Evolutionary conservation across 441 rosid genomes (phyloP), one percentile per base, ranked within the genome.

Genomic region (Jatropha podagrica): DNA sequence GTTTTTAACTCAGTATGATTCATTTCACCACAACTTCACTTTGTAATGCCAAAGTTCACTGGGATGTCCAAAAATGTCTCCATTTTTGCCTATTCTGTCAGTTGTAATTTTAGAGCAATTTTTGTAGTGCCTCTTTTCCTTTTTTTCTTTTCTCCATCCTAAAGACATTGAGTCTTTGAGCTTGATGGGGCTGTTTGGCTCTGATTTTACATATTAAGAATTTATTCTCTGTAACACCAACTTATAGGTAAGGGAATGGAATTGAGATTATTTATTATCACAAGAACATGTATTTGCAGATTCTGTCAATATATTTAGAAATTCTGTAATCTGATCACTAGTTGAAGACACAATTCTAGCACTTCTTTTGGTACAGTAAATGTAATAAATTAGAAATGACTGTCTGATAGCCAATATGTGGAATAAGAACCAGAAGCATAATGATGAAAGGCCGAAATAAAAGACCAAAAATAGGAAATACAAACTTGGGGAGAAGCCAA

Each of bases 51-150:
- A 72, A 59, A n/a, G 42, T 68, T 60, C 62, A 13, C 15, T 23
- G 58, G 76, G 60, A 75, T 66, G 48, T 69, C 60, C 58, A 63
- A 9, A 63, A 9, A 78, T 38, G 74, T 67, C 54, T 58, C 78
- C 69, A 69, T 27, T 77, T 74, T 77, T 81, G 73, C 46, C 49
- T 51, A 38, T 54, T 12, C 37, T 26, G 18, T 46, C 26, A 8
- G 23, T 14, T 54, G 2, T 13, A 48, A 18, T 37, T 63, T 59
- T 7, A 66, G 54, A 15, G 55, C 71, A 74, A 61, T 46, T 14
- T 63, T 23, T 65, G 23, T 48, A 26, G 72, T 59, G 18, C 26
- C 54, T 55, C 26, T 55, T 55, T 55, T 7, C 7, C 46, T 42
- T 42, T 42, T 42, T 42, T 40, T 32, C 26, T 15, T 46, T 52